Percentiles rank a stretch among this genome's conserved stretches.
phyloP scores from a whole-genome alignment of 2,329 filamentous ascomycete species.

The Elsinoe perseae region DNA sequence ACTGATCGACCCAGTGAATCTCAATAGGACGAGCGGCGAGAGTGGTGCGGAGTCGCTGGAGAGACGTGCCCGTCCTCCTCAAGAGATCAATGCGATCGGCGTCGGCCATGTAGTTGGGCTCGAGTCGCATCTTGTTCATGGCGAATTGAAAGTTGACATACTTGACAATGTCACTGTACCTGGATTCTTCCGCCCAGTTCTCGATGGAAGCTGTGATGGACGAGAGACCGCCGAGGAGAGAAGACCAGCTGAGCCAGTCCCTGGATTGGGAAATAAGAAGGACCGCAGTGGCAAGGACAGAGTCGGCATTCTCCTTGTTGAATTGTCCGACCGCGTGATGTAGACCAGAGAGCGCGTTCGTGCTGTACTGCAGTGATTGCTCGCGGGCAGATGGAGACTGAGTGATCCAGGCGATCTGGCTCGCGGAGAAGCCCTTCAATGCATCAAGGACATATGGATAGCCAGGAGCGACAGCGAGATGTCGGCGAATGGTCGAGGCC shows the following conservation, averaged over 20 bases:
- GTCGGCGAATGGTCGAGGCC: conserved; percentile 66
- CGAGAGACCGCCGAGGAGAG: conserved; percentile 82
- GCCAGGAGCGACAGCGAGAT: conserved; percentile 72
- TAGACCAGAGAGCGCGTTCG: conserved; percentile 75
- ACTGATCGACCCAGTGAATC: conserved; percentile 42
- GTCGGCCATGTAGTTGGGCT: background rate
- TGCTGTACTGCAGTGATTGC: conserved; percentile 82
- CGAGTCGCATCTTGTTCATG: background rate
- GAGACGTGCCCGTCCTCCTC: conserved; percentile 34
- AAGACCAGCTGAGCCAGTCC: conserved; percentile 91
- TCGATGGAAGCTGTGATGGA: conserved; percentile 89
- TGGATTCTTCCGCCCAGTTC: conserved; percentile 80
- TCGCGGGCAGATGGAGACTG: conserved; percentile 78
- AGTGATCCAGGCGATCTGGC: conserved; percentile 83
- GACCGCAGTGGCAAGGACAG: conserved; percentile 82
- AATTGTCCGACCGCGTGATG: conserved; percentile 82
- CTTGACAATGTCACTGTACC: conserved; percentile 71
- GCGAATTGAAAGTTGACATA: background rate
- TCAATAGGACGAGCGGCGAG: conserved; percentile 40
- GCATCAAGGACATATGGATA: conserved; percentile 91
- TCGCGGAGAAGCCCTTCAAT: conserved; percentile 86
- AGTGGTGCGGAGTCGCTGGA: conserved; percentile 39
- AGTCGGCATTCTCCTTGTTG: conserved; percentile 79
- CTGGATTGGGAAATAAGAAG: conserved; percentile 93
- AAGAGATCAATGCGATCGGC: conserved; percentile 25